Evolutionary conservation across 2,329 filamentous ascomycete species (phyloP).

Genomic region (Fusarium scirpi): DNA sequence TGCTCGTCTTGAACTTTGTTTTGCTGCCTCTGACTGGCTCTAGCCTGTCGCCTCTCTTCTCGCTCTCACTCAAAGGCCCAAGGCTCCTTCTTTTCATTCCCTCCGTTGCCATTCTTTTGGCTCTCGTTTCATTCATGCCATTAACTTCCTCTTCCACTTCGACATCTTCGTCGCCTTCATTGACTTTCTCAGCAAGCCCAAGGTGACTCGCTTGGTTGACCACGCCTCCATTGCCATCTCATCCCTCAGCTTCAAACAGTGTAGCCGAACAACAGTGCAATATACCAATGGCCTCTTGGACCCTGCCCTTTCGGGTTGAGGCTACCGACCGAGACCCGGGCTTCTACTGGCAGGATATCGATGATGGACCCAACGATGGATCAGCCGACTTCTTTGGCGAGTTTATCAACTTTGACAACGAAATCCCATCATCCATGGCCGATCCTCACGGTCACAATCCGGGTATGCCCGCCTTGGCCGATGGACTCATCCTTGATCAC

Average conservation of each 20-base stretch:
- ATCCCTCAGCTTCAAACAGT: slow-evolving; percentile 18
- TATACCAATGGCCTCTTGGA: slow-evolving; percentile 53
- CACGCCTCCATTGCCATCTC: slow-evolving; percentile 22
- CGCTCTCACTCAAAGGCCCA: slow-evolving; percentile 35
- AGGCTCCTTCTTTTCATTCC: slow-evolving; percentile 37
- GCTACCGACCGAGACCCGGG: slow-evolving; percentile 52
- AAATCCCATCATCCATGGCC: slow-evolving; percentile 40
- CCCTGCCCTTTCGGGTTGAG: slow-evolving; percentile 52
- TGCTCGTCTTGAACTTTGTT: slow-evolving; percentile 45
- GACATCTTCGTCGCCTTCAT: slow-evolving; percentile 33
- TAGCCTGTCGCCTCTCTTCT: slow-evolving; percentile 38
- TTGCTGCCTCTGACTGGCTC: slow-evolving; percentile 41
- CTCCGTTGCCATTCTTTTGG: slow-evolving; percentile 34
- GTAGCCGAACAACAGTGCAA: slow-evolving; percentile 16
- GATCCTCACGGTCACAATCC: slow-evolving; percentile 39
- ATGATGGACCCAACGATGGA: slow-evolving; percentile 48
- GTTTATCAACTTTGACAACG: slow-evolving; percentile 54
- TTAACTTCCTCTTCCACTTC: slow-evolving; percentile 33
- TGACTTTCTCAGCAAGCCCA: slow-evolving; percentile 35
- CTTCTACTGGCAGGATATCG: slow-evolving; percentile 53
- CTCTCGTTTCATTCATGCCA: slow-evolving; percentile 39
- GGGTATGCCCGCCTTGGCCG: slow-evolving; percentile 44
- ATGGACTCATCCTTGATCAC: slow-evolving; percentile 48
- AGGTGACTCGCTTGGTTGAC: slow-evolving; percentile 41
- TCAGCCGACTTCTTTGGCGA: slow-evolving; percentile 53